These are phyloP conservation scores for Botryosphaeria dothidea DNA, from an alignment of 2,329 filamentous ascomycete genomes.

Conservation along the genomic window DNA sequence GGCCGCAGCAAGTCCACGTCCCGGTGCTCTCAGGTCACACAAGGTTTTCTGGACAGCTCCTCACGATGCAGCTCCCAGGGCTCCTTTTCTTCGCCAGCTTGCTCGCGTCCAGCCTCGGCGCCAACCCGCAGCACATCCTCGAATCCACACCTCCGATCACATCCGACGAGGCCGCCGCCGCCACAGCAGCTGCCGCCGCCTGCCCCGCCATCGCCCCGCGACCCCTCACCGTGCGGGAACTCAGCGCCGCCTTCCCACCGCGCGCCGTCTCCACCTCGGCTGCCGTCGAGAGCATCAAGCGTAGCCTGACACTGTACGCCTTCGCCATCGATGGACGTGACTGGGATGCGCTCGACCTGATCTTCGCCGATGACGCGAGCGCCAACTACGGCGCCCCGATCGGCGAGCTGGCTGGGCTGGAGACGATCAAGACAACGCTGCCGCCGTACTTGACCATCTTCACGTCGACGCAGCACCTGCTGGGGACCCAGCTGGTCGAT, in stretches of 20 bases:
- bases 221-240: neutral
- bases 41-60: neutral
- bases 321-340: constrained; percentile 2
- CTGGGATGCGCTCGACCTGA: neutral
- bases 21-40: neutral
- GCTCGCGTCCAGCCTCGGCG: neutral
- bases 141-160: neutral
- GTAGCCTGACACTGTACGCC: neutral
- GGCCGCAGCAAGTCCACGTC: neutral
- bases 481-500: neutral
- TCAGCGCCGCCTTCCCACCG: neutral
- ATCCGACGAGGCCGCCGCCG: neutral
- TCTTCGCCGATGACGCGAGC: neutral
- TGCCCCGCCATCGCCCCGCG: neutral
- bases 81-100: neutral
- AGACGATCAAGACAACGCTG: neutral
- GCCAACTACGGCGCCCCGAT: neutral
- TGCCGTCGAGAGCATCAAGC: neutral
- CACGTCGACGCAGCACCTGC: neutral
- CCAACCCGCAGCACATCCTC: neutral
- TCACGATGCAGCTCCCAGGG: neutral
- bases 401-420: neutral
- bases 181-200: neutral
- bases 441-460: constrained; percentile 2
- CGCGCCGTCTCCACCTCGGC: neutral